These are phyloP conservation scores for Tylopilus sp. DNA, from an alignment of 1,284 basidiomycete genomes.

Conservation along the genomic window DNA sequence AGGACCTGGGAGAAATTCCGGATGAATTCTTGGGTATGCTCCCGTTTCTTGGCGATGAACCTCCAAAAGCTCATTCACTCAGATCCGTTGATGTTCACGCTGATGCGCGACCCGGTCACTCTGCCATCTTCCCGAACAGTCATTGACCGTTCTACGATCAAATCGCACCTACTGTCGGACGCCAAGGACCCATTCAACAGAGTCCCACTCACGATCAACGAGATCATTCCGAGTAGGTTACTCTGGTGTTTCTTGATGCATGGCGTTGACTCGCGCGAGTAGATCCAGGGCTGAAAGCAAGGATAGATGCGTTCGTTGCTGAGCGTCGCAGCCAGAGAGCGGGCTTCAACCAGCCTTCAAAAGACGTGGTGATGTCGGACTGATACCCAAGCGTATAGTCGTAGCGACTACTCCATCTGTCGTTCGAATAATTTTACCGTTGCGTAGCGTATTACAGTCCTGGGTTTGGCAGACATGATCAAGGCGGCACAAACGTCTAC, in stretches of 20 bases:
- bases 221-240: constrained; percentile 66
- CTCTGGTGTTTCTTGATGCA: neutral
- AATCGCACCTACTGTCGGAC: constrained; percentile 91
- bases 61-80: neutral
- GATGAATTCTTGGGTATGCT: constrained; percentile 89
- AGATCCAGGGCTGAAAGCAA: constrained; percentile 60
- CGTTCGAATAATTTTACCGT: constrained; percentile 8
- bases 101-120: constrained; percentile 96
- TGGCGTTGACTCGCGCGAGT: constrained; percentile 8
- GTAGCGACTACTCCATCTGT: constrained; percentile 1
- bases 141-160: constrained; percentile 92
- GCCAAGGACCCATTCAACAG: constrained; percentile 91
- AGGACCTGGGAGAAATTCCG: constrained; percentile 90
- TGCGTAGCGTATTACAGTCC: constrained; percentile 1
- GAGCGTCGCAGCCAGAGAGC: constrained; percentile 44
- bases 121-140: constrained; percentile 81
- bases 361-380: constrained; percentile 31
- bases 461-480: neutral
- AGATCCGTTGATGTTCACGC: constrained; percentile 91
- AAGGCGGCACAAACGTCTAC: constrained; percentile 14
- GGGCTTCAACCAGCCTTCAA: constrained; percentile 16
- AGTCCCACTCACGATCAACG: constrained; percentile 72
- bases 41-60: neutral
- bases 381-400: constrained; percentile 13
- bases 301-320: constrained; percentile 58